Evolutionary conservation across 352 stramenopile genomes (phyloP).

Genomic region (Paralagenidium karlingii): DNA sequence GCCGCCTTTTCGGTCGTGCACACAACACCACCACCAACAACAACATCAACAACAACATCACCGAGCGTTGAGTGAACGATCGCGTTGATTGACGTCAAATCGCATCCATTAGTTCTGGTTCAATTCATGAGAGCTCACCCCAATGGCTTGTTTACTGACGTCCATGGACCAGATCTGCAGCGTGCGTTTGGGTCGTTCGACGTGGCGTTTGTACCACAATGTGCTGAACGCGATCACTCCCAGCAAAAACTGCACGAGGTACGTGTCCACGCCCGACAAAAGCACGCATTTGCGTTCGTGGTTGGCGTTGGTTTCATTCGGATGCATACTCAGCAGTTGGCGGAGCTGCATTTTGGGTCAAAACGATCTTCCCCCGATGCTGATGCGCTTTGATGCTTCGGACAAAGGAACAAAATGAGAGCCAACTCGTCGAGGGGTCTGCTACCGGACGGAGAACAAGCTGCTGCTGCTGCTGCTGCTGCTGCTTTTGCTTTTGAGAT

Average conservation of each 20-base stretch:
- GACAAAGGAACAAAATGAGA: no score
- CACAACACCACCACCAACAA: not conserved
- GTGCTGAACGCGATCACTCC: constrained; percentile 48
- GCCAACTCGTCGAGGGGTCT: no score
- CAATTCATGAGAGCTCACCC: constrained; percentile 12
- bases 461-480: constrained; percentile 5
- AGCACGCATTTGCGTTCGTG: constrained; percentile 53
- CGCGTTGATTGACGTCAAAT: not conserved
- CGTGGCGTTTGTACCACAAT: constrained; percentile 78
- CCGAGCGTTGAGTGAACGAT: no score
- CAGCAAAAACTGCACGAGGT: constrained; percentile 56
- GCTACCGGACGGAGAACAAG: constrained; percentile 12
- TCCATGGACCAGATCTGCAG: constrained; percentile 72
- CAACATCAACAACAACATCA: not conserved
- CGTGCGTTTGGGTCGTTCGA: constrained; percentile 50
- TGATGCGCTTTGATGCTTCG: no score
- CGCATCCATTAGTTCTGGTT: not conserved
- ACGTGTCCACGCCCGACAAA: constrained; percentile 52
- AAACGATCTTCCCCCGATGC: no score
- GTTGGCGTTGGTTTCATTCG: no score
- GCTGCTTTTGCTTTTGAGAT: constrained; percentile 10
- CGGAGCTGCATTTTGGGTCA: no score
- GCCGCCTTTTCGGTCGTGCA: constrained; percentile 15
- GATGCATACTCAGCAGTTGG: no score
- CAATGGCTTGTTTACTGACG: constrained; percentile 75